Evolutionary conservation across 2,329 filamentous ascomycete species (phyloP), one percentile per base, ranked within the genome.

Genomic region (Aureobasidium musti): DNA sequence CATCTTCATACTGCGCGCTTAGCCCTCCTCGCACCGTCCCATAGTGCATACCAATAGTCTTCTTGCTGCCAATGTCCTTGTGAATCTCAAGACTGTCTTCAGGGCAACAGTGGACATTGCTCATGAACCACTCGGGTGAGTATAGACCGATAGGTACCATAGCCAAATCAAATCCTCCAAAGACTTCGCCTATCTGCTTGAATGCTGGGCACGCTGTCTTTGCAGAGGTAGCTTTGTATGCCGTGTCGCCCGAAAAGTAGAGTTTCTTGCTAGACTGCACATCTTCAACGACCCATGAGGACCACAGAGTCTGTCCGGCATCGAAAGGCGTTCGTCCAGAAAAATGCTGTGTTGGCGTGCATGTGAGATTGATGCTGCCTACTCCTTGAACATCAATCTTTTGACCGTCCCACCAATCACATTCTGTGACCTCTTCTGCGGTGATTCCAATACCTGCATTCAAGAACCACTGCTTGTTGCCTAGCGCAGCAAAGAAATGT

Each of bases 31-130:
- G 70, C 0, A 83, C 77, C 0, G 82, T 83, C 0, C 82, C 82
- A 68, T 79, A 84, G 67, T 84, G 82, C 82, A 83, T 84, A 0
- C 80, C 82, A 30, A 84, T 77, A 37, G 80, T 82, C 69, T 78
- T 79, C 72, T 76, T 80, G 63, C 80, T 81, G 52, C 70, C 75
- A 52, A 84, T 71, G 66, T 82, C 81, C 60, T 78, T 77, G 66
- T 83, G 82, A 50, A 84, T 82, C 33, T 77, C 72, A 1, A 83
- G 69, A 6, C 79, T 79, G 68, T 83, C 81, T 67, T 82, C 81
- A 0, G 82, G 81, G 30, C 79, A 78, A 14, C 79, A 79, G 59
- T 84, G 82, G 14, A 82, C 77, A 2, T 75, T 73, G 7, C 79
- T 80, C 70, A 83, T 75, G 60, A 82, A 75, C 3, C 75, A 73